Percentiles rank a stretch among this genome's conserved stretches.
Evolutionary conservation across 2,329 filamentous ascomycete species (phyloP).

Genomic region (Xylariaceae sp.): DNA sequence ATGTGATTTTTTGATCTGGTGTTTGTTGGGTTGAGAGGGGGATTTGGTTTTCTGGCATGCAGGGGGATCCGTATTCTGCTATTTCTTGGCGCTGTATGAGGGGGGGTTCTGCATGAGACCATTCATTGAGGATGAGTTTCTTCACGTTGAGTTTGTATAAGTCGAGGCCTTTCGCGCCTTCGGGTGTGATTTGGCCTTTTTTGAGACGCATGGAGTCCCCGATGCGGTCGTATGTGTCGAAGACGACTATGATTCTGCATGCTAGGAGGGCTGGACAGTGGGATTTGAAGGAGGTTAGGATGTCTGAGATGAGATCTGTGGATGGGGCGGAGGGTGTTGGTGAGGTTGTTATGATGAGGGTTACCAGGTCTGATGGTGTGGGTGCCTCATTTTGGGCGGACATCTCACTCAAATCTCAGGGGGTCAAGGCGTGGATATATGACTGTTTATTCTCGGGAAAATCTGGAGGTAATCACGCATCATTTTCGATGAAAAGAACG

Average conservation of each 20-base stretch:
- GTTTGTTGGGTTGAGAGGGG: constrained; percentile 35
- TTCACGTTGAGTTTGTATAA: constrained; percentile 46
- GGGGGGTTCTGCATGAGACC: constrained; percentile 14
- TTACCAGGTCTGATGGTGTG: constrained; percentile 28
- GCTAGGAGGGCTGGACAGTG: constrained; percentile 39
- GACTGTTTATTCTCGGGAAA: background rate
- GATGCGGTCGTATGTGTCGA: constrained; percentile 49
- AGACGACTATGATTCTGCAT: constrained; percentile 46
- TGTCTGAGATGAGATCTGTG: constrained; percentile 45
- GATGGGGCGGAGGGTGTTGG: constrained; percentile 50
- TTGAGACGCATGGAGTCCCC: constrained; percentile 42
- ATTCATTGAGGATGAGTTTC: constrained; percentile 35
- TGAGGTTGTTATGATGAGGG: constrained; percentile 50
- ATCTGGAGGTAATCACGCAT: background rate
- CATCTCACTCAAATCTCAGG: constrained; percentile 10
- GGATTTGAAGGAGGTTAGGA: constrained; percentile 41
- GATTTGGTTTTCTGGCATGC: constrained; percentile 35
- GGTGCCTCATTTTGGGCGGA: constrained; percentile 6
- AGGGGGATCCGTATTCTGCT: constrained; percentile 45
- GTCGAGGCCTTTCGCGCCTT: constrained; percentile 39
- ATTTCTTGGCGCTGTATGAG: constrained; percentile 26
- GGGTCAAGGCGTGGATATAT: background rate
- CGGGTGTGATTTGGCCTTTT: constrained; percentile 46
- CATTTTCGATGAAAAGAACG: background rate
- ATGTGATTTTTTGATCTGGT: constrained; percentile 36